phyloP scores from a whole-genome alignment of 371 early-diverging fungal genomes.

The Apophysomyces variabilis region DNA sequence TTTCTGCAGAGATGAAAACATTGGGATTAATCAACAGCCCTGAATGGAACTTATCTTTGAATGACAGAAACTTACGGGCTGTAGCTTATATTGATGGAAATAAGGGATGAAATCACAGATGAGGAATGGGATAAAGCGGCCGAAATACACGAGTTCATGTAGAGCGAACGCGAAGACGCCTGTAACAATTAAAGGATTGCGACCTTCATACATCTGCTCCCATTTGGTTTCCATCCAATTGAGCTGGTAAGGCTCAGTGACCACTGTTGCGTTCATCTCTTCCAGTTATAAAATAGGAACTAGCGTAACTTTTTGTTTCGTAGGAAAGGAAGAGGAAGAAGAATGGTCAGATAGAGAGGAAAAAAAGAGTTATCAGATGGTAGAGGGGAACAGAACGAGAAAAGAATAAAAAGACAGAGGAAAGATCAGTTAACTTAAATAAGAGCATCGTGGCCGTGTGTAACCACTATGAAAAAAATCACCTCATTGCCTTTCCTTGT shows the following conservation, averaged over 20 bases:
- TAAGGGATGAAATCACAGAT: conserved; percentile 51
- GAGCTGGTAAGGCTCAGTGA: conserved; percentile 17
- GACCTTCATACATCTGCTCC: conserved; percentile 68
- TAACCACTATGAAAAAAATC: conserved; percentile 4
- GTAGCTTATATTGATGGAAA: conserved; percentile 31
- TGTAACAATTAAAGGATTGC: conserved; percentile 72
- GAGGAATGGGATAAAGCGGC: conserved; percentile 76
- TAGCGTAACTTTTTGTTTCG: no score
- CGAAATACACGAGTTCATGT: conserved; percentile 84
- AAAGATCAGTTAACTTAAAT: conserved; percentile 2
- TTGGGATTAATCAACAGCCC: no score
- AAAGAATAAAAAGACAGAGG: no score
- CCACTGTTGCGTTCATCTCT: conserved; percentile 13
- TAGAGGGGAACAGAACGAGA: not conserved
- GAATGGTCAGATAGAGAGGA: not conserved
- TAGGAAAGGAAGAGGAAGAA: not conserved
- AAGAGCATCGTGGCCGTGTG: not conserved
- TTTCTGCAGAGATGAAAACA: conserved; percentile 44
- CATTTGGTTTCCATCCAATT: conserved; percentile 43
- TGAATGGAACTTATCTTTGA: not conserved
- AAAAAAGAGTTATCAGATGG: not conserved
- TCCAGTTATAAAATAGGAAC: no score
- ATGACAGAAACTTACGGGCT: conserved; percentile 29
- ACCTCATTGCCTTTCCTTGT: conserved; percentile 11
- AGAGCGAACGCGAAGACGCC: conserved; percentile 68